Evolutionary conservation across 768 basidiomycete species (phyloP).

Genomic region (Lactifluus pinguis): DNA sequence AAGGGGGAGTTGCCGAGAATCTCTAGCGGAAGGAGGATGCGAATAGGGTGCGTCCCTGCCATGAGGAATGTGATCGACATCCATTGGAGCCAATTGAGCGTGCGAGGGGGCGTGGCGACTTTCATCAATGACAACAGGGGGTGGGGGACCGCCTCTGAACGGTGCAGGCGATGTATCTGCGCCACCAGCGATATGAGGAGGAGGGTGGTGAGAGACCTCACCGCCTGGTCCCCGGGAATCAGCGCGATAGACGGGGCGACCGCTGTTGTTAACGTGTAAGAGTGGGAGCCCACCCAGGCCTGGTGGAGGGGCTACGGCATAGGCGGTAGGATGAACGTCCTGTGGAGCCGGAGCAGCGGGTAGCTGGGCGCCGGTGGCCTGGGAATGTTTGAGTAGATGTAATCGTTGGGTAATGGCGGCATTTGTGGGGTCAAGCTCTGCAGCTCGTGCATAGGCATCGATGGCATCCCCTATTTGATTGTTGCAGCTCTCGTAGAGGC

Average conservation of each 20-base stretch:
- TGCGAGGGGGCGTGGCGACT: slow-evolving; percentile 56
- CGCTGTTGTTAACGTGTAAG: slow-evolving; percentile 40
- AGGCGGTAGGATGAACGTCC: slow-evolving; percentile 94
- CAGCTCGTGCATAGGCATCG: slow-evolving; percentile 93
- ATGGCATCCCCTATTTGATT: slow-evolving; percentile 98
- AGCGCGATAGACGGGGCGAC: slow-evolving; percentile 44
- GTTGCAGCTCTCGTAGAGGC: slow-evolving; percentile 96
- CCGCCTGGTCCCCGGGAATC: slow-evolving; percentile 53
- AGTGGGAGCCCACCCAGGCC: slow-evolving; percentile 61
- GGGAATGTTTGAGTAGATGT: slow-evolving; percentile 68
- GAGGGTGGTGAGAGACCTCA: slow-evolving; percentile 46
- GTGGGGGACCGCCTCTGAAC: slow-evolving; percentile 76
- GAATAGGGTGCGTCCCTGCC: slow-evolving; percentile 43
- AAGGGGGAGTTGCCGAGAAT: slow-evolving; percentile 52
- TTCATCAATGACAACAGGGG: slow-evolving; percentile 74
- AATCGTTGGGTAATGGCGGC: slow-evolving; percentile 74
- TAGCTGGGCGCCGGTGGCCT: slow-evolving; percentile 61
- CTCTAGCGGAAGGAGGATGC: slow-evolving; percentile 33
- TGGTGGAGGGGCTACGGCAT: slow-evolving; percentile 63
- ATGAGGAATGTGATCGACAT: slow-evolving; percentile 32
- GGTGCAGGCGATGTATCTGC: slow-evolving; percentile 57
- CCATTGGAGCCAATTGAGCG: slow-evolving; percentile 73
- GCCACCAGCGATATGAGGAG: slow-evolving; percentile 37
- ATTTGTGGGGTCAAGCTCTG: slow-evolving; percentile 87
- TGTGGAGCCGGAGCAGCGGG: slow-evolving; percentile 89